These are phyloP conservation scores for Ascochyta fabae DNA, from an alignment of 2,329 filamentous ascomycete species.

Conservation along the genomic window DNA sequence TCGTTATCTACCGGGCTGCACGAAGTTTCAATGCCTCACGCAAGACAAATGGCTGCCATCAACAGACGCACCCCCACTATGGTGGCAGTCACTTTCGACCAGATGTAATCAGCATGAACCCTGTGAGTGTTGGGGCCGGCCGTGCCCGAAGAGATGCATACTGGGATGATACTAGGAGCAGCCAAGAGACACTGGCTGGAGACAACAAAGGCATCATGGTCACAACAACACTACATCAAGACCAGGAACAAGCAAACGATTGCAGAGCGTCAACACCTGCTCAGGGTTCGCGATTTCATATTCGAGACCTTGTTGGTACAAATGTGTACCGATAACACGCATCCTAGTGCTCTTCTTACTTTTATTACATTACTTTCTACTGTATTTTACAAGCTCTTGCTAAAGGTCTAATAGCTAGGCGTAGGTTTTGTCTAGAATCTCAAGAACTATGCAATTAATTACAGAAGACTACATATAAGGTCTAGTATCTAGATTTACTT, in stretches of 20 bases:
- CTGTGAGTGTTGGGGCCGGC: background rate
- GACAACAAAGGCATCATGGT: conserved; percentile 5
- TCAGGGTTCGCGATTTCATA: background rate
- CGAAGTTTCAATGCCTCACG: conserved; percentile 18
- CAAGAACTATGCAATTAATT: too few species aligned
- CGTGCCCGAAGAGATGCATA: background rate
- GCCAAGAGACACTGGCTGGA: conserved; percentile 23
- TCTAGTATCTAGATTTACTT: too few species aligned
- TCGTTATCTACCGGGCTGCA: conserved; percentile 21
- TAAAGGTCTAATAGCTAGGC: too few species aligned
- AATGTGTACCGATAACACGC: too few species aligned
- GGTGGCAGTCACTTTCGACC: background rate
- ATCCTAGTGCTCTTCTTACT: too few species aligned
- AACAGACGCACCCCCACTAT: conserved; percentile 15
- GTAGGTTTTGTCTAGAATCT: too few species aligned
- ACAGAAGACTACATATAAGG: too few species aligned
- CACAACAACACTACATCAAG: conserved; percentile 3
- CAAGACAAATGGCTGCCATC: conserved; percentile 18
- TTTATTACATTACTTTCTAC: too few species aligned
- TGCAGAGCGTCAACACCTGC: background rate
- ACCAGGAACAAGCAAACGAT: background rate
- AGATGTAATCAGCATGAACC: conserved; percentile 5
- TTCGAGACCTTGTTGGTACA: too few species aligned
- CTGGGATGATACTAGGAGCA: conserved; percentile 19
- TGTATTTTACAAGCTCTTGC: too few species aligned